Evolutionary conservation across 495 filamentous ascomycete genomes (phyloP), one percentile per base, ranked within the genome.

Genomic region (Bacidia rubella): DNA sequence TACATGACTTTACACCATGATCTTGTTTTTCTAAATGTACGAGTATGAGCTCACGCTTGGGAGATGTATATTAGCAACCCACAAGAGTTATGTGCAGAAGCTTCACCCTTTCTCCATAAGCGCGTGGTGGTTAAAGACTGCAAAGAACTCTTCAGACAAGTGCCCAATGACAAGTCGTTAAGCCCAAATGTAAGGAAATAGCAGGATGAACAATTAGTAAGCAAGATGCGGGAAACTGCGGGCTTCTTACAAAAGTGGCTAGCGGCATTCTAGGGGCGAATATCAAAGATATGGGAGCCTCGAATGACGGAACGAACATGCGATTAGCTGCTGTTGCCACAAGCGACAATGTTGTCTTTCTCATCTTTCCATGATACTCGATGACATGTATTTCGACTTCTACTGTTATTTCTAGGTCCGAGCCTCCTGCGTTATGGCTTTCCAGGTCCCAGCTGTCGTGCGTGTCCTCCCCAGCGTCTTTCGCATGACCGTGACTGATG

Each of bases 381-480:
- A 35, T 35, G 15, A 35, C 15, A 35, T 35, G 29, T 35, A 15
- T 7, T 7, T 35, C 5, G 5, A 5, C 15, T 5, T 35, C 15
- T 15, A 7, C 29, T 15, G 7, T 35, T 5, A 35, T 15, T 5
- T 35, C 5, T 35, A 15, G 7, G 29, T 35, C 29, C 7, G 29
- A 35, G 7, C 7, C 29, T 7, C 29, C n/a, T n/a, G n/a, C 7
- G 15, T 15, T 35, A 76, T 76, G 74, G 72, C 69, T 59, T 73
- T 74, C 57, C 71, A 72, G 65, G 59, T 61, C 52, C 62, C 70
- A 46, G 62, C 68, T 43, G 62, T 62, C 45, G 63, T 67, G 62
- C 62, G 68, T 52, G 71, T 72, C 57, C 69, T 39, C 58, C 22
- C 41, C 23, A 2, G 43, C 17, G 35, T 24, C 5, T 24, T 17